Percentiles rank a stretch among this genome's conserved stretches.
phyloP scores from a whole-genome alignment of 345 rosid genomes.

The sweet orange (Citrus sinensis) region DNA sequence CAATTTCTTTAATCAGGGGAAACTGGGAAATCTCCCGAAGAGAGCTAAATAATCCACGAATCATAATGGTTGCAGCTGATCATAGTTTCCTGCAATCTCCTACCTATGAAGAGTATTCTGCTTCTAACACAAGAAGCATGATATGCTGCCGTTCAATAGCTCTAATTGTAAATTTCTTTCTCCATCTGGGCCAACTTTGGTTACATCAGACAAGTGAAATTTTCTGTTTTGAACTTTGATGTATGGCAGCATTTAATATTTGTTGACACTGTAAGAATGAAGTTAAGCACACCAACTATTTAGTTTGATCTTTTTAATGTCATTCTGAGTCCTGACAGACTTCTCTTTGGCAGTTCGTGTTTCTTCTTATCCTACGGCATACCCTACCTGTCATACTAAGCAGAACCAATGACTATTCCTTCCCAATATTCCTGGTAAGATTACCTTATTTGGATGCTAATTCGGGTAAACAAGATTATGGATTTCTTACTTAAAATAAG shows the following conservation, averaged over 20 bases:
- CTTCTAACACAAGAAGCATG: conserved; percentile 52
- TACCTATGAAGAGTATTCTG: conserved; percentile 43
- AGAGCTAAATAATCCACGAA: conserved; percentile 38
- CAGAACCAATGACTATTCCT: conserved; percentile 39
- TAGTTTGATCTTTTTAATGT: background rate
- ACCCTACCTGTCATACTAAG: conserved; percentile 62
- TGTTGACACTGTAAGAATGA: background rate
- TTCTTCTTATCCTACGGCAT: conserved; percentile 74
- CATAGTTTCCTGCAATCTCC: conserved; percentile 33
- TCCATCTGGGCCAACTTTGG: background rate
- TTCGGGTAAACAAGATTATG: background rate
- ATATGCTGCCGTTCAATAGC: conserved; percentile 61
- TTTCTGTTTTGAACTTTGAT: background rate
- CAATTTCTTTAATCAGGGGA: conserved; percentile 37
- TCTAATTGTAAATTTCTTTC: conserved; percentile 42
- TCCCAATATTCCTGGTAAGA: conserved; percentile 56
- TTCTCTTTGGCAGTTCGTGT: conserved; percentile 61
- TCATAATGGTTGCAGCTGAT: conserved; percentile 74
- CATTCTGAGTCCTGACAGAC: background rate
- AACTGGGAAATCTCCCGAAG: conserved; percentile 76
- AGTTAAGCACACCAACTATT: background rate
- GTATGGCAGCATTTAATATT: background rate
- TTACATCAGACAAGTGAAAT: background rate
- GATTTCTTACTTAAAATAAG: background rate
- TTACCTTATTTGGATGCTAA: background rate